Evolutionary conservation across 2,329 filamentous ascomycete species (phyloP).

Genomic region (Blumeria graminis): DNA sequence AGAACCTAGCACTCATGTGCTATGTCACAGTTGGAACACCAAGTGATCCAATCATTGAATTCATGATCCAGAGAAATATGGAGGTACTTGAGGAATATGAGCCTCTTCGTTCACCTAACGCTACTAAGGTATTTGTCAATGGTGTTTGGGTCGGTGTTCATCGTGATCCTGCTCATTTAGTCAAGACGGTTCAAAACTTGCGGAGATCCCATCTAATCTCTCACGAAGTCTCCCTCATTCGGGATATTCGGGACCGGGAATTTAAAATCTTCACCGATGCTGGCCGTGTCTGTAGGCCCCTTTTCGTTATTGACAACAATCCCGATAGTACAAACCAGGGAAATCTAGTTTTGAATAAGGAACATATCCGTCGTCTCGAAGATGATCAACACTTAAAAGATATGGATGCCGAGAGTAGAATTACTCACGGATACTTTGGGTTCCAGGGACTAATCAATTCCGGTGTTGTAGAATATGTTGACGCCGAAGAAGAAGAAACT

Average conservation of each 20-base stretch:
- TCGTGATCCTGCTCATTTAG: conserved; percentile 65
- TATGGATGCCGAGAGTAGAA: conserved; percentile 30
- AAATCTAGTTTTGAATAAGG: conserved; percentile 58
- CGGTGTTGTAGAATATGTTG: conserved; percentile 84
- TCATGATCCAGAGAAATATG: conserved; percentile 91
- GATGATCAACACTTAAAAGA: conserved; percentile 42
- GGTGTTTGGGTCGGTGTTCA: conserved; percentile 96
- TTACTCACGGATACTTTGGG: conserved; percentile 40
- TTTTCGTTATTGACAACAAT: conserved; percentile 85
- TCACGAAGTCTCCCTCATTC: conserved; percentile 79
- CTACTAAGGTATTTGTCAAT: conserved; percentile 95
- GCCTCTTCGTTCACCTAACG: conserved; percentile 60
- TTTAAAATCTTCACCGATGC: conserved; percentile 98
- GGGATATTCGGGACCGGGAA: conserved; percentile 89
- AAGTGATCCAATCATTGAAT: conserved; percentile 72
- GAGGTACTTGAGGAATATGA: conserved; percentile 92
- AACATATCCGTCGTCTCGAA: conserved; percentile 57
- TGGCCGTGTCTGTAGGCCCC: conserved; percentile 75
- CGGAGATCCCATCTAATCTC: conserved; percentile 65
- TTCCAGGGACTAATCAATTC: conserved; percentile 70
- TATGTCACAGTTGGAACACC: conserved; percentile 91
- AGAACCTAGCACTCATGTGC: conserved; percentile 94
- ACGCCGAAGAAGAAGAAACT: conserved; percentile 95
- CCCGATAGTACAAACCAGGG: conserved; percentile 49
- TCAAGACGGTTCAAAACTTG: conserved; percentile 52